Base-by-base conservation (phyloP, 176 grass and related monocot genomes). In the Carex cristatella region DNA sequence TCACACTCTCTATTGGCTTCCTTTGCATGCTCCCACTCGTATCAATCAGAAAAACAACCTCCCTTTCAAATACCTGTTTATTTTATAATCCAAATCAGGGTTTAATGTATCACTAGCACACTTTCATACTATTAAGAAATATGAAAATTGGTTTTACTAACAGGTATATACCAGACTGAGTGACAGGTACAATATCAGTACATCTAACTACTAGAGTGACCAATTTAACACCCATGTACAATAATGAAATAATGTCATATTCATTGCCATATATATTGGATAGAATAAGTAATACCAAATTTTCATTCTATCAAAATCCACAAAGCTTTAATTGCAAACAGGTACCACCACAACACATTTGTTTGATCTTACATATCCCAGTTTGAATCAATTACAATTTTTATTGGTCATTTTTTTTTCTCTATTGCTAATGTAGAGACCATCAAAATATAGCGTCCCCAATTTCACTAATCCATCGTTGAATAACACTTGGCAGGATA, bases 21-120 rank as follows among this genome's bases (percentile, higher is more conserved):
- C 96, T 92, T 86, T 91, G 85, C 93, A 99, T 99, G 88, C 96
- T 99, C 85, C 76, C 89, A 91, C 96, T 99, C 80, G 90, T 83
- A 89, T 99, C 93, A 90, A 99, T 53, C 16, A 99, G 75, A 84
- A 94, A 99, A 68, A 99, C 87, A 79, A 89, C 86, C 73, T 89
- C 87, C 65, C 86, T 93, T 91, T 65, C 93, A 85, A 95, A 99
- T 53, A 92, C 81, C 93, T 99, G 86, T 88, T 16, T 79, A 10
- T 84, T 78, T 80, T 80, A 72, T 67, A 14, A 68, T 63, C 13
- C 79, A 7, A 88, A 80, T 82, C 37, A 84, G 56, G 2, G 30
- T 58, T 69, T 30, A 79, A 67, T 10, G 79, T 70, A 32, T 7
- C 69, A 63, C 38, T 57, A 57, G 60, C 57, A 82, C 18, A 69